A percentile compares a stretch with the other conserved stretches of the same genome.
phyloP scores from a whole-genome alignment of 78 protist genomes.

The Protostelium mycophagum region DNA sequence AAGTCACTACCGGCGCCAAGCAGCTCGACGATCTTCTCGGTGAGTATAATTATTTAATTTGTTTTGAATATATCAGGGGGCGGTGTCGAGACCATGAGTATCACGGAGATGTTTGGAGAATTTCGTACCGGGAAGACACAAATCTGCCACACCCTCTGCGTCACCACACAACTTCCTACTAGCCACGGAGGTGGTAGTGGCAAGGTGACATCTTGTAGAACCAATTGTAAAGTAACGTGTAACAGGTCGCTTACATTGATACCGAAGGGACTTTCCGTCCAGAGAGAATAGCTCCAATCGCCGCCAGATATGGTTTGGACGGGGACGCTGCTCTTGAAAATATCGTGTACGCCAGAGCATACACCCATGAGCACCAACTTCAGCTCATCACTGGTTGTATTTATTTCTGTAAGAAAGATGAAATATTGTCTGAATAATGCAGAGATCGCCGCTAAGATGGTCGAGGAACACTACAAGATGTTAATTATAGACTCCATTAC shows the following conservation, averaged over 20 bases:
- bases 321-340: conserved; percentile 93
- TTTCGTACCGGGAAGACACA: conserved; percentile 98
- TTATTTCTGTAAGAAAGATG: neutral
- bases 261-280: conserved; percentile 99
- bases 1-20: conserved; percentile 8
- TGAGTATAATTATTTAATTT: neutral
- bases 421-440: conserved; percentile 1
- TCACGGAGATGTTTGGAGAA: conserved; percentile 97
- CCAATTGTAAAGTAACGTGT: too few relatives aligned
- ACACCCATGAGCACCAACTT: conserved; percentile 92
- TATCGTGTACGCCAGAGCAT: conserved; percentile 92
- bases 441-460: conserved; percentile 92
- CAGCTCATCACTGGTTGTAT: conserved; percentile 37
- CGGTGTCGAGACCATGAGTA: conserved; percentile 95
- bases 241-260: conserved; percentile 81
- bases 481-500: conserved; percentile 95
- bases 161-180: conserved; percentile 58
- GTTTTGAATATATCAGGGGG: conserved; percentile 37
- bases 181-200: conserved; percentile 93
- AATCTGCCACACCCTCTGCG: conserved; percentile 95
- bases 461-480: conserved; percentile 74
- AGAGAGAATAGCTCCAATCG: conserved; percentile 79
- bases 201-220: conserved; percentile 60
- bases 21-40: conserved; percentile 75
- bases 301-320: conserved; percentile 56